Conservation (phyloP, 2,329 filamentous ascomycete genomes). For the Xylogone sp. region DNA sequence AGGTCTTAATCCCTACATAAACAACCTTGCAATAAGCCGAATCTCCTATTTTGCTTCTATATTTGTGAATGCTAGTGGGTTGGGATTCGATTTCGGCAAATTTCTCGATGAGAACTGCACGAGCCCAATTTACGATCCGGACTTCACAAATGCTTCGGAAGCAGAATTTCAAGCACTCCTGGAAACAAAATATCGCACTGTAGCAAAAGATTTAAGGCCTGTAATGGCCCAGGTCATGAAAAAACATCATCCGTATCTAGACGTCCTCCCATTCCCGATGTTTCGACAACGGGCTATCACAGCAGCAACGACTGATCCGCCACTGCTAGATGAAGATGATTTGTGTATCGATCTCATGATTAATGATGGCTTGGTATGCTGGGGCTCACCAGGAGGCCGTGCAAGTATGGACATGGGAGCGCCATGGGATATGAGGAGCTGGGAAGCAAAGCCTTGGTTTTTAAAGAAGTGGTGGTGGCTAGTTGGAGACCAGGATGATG, state of each 20-base stretch:
- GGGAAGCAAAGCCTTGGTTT: slow-evolving; percentile 42
- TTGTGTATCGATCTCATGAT: slow-evolving; percentile 32
- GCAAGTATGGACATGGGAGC: slow-evolving; percentile 25
- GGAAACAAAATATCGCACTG: background rate
- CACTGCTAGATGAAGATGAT: slow-evolving; percentile 31
- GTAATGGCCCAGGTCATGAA: background rate
- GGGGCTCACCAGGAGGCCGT: slow-evolving; percentile 31
- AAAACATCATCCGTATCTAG: slow-evolving; percentile 8
- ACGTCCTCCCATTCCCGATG: slow-evolving; percentile 30
- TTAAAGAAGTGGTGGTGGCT: slow-evolving; percentile 36
- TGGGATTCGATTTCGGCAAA: background rate
- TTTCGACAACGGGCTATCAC: slow-evolving; percentile 29
- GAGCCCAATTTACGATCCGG: background rate
- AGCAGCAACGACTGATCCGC: slow-evolving; percentile 19
- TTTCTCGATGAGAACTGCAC: background rate
- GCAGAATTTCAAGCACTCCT: background rate
- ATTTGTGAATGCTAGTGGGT: background rate
- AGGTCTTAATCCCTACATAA: background rate
- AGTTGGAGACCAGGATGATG: slow-evolving; percentile 32
- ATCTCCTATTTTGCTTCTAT: background rate
- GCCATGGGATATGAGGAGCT: slow-evolving; percentile 41
- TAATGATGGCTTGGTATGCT: slow-evolving; percentile 33
- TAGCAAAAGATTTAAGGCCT: background rate
- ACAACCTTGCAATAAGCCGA: background rate
- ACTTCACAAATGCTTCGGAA: background rate